These are phyloP conservation scores for Eudorina sp. DNA, from an alignment of 139 green algal species.

Conservation along the genomic window DNA sequence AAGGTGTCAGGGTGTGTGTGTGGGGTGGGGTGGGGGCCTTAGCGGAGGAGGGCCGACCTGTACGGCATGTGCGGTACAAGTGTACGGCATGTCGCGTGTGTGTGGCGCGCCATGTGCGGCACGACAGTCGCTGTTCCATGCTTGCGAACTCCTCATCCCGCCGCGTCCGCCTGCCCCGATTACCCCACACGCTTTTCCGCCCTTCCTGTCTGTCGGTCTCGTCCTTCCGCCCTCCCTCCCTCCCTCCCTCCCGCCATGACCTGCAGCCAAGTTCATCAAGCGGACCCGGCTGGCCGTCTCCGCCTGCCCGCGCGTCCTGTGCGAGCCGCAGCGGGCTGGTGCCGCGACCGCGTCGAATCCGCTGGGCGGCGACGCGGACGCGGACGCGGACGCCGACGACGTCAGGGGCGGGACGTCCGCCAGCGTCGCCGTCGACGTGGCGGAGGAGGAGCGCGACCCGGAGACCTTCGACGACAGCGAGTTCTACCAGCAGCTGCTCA, in stretches of 20 bases:
- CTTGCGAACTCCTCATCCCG: too few species aligned
- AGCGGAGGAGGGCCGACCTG: too few species aligned
- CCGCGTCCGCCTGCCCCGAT: too few species aligned
- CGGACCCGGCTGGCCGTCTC: constrained; percentile 65
- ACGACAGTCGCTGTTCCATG: too few species aligned
- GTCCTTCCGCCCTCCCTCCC: not conserved
- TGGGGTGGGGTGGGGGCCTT: too few species aligned
- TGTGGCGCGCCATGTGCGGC: too few species aligned
- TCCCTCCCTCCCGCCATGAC: not conserved
- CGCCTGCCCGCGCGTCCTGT: constrained; percentile 55
- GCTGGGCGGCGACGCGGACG: not conserved
- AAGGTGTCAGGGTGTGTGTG: not conserved
- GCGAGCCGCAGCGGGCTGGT: constrained; percentile 16
- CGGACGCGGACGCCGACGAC: not conserved
- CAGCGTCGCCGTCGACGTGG: not conserved
- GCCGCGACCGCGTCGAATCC: constrained; percentile 5
- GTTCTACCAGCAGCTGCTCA: constrained; percentile 94
- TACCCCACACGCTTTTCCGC: too few species aligned
- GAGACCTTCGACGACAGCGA: constrained; percentile 94
- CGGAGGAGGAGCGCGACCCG: constrained; percentile 53
- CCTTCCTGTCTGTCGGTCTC: not conserved
- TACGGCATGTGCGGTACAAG: not conserved
- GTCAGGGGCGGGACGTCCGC: not conserved
- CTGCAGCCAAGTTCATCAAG: constrained; percentile 59
- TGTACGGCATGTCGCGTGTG: too few species aligned